phyloP scores from a whole-genome alignment of 306 rosid genomes.

The Castanopsis chinensis region DNA sequence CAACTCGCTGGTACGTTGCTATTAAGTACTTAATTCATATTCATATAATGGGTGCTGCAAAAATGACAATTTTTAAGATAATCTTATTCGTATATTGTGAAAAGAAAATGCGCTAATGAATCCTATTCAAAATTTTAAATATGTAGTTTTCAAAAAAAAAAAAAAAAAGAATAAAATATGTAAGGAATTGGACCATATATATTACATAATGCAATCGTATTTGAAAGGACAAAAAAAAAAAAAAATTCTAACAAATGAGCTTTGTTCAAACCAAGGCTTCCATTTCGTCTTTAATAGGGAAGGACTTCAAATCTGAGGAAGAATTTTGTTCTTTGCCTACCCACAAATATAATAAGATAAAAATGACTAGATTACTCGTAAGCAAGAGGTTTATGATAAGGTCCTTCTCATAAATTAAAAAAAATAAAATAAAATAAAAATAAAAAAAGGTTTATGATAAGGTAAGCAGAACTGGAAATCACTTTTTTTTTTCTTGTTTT shows the following conservation, averaged over 20 bases:
- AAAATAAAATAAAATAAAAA: too few relatives aligned
- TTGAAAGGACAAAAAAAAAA: neutral
- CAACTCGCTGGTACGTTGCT: neutral
- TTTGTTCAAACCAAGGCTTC: slow-evolving; percentile 34
- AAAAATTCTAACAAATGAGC: slow-evolving; percentile 8
- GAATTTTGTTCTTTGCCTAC: neutral
- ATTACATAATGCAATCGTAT: neutral
- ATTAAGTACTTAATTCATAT: neutral
- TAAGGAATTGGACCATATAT: neutral
- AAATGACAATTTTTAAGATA: neutral
- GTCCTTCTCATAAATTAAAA: too few relatives aligned
- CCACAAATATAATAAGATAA: neutral
- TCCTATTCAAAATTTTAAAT: too few relatives aligned
- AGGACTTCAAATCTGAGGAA: slow-evolving; percentile 27
- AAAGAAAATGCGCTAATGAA: neutral
- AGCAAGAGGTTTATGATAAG: too few relatives aligned
- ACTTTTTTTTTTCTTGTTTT: too few relatives aligned
- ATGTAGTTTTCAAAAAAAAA: too few relatives aligned
- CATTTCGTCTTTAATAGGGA: slow-evolving; percentile 28
- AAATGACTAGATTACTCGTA: too few relatives aligned
- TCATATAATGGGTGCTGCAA: neutral
- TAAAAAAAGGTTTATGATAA: too few relatives aligned
- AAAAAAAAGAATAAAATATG: neutral
- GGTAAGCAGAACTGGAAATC: too few relatives aligned
- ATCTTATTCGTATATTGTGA: neutral